Base-by-base conservation (phyloP, 179 eudicot genomes). In the Beta lomatogona region DNA sequence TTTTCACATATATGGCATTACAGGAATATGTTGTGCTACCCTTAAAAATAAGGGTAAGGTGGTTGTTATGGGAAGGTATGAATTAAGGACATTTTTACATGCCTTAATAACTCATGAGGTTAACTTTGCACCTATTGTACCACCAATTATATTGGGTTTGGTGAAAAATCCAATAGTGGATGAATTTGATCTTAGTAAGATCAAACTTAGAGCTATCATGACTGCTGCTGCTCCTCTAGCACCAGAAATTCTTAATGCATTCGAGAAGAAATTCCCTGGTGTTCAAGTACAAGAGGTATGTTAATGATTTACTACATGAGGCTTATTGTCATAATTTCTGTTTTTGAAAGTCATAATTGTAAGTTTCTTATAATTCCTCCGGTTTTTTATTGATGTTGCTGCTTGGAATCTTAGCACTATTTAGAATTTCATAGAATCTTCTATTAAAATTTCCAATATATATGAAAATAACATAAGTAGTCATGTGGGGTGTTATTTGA, bases 171-270 rank as follows among this genome's bases (percentile, higher is more conserved):
- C 90, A 0, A 80, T 90, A 0, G 93, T 92, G 3, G 91, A 94
- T 21, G 91, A 90, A n/a, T 95, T 92, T 5, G 98, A 96, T 85
- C 89, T 96, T 16, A 76, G 84, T 3, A 88, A 87, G 85, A 85
- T 96, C 15, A 89, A 88, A 67, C 96, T 96, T 15, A 75, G 80
- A 65, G 87, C 99, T 0, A 82, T 96, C n/a, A 94, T 96, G 98
- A 92, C 98, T 0, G 99, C 99, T 0, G 99, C 99, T 3, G 98
- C 99, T 58, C 98, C 99, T 0, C 87, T 96, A 9, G 99, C 99
- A 0, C 99, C 99, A 0, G 98, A 96, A 84, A 90, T 96, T 9
- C 93, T 91, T n/a, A 71, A 69, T 10, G 91, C 89, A 0, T 96
- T 96, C 53, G 93, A 93, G 89, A 86, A 76, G 72, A 96, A 93